Percentiles rank a stretch among this genome's conserved stretches.
These are phyloP conservation scores for Ogataea angusta DNA, from an alignment of 805 yeast genomes.

Conservation along the genomic window DNA sequence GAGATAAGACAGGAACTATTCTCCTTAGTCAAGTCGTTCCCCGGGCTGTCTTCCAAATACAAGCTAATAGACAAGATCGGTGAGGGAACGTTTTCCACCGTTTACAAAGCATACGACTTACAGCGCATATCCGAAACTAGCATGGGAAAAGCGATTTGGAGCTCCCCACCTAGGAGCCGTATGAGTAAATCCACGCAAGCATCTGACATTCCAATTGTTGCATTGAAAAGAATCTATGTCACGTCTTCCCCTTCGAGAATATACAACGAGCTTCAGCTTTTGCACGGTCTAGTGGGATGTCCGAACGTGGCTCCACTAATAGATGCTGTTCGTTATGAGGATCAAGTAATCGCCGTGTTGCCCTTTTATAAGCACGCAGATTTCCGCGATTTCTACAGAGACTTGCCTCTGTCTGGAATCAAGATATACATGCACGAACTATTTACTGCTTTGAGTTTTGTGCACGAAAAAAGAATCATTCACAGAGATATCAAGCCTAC, in stretches of 20 bases:
- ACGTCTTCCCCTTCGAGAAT: slow-evolving; percentile 94
- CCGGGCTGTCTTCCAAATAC: slow-evolving; percentile 33
- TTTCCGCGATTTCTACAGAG: slow-evolving; percentile 81
- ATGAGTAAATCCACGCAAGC: slow-evolving; percentile 11
- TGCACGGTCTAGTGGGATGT: slow-evolving; percentile 66
- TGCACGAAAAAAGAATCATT: slow-evolving; percentile 76
- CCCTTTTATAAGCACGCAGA: slow-evolving; percentile 92
- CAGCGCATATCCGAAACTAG: slow-evolving; percentile 19
- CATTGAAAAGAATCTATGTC: slow-evolving; percentile 88
- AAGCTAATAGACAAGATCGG: slow-evolving; percentile 53
- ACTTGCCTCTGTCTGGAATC: slow-evolving; percentile 74
- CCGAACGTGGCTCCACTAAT: slow-evolving; percentile 81
- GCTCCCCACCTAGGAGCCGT: slow-evolving; percentile 27
- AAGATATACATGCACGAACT: slow-evolving; percentile 77
- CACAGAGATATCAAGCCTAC: slow-evolving; percentile 89
- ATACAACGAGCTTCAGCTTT: slow-evolving; percentile 76
- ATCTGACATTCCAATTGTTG: slow-evolving; percentile 49
- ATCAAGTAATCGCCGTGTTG: slow-evolving; percentile 88
- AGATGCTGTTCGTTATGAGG: slow-evolving; percentile 83
- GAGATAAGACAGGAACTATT: slow-evolving; percentile 35
- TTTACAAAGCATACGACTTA: slow-evolving; percentile 54
- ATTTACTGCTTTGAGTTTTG: slow-evolving; percentile 68
- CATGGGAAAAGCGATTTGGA: slow-evolving; percentile 28
- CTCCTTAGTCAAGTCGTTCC: slow-evolving; percentile 28
- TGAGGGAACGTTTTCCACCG: slow-evolving; percentile 81